Evolutionary conservation across 306 rosid species (phyloP).

Genomic region (Sindora glabra): DNA sequence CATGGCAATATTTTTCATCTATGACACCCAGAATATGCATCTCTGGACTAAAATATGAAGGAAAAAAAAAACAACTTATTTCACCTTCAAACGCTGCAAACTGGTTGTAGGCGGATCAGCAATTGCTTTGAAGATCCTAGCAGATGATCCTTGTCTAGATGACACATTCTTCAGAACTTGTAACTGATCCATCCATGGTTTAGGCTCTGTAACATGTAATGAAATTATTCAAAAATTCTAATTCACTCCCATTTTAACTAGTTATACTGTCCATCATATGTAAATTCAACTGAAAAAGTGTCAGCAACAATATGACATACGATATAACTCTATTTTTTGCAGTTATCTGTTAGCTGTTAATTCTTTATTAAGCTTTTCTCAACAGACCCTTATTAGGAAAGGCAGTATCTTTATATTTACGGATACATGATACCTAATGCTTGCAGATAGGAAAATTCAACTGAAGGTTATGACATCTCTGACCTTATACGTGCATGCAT

Average conservation of each 20-base stretch:
- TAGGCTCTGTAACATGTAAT: conserved; percentile 35
- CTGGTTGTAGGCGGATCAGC: conserved; percentile 99
- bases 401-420: no score
- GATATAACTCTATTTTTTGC: neutral
- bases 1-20: neutral
- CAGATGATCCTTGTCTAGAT: conserved; percentile 46
- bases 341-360: neutral
- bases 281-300: neutral
- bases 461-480: neutral
- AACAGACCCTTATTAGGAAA: neutral
- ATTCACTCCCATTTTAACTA: neutral
- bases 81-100: conserved; percentile 93
- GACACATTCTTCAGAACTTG: conserved; percentile 45
- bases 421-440: no score
- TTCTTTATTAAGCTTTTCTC: neutral
- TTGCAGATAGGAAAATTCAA: no score
- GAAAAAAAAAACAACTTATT: neutral
- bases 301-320: neutral
- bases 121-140: conserved; percentile 84
- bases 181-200: conserved; percentile 88
- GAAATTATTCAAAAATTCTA: neutral
- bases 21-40: neutral
- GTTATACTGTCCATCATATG: neutral
- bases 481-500: neutral
- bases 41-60: neutral